Conservation (phyloP, 148 eudicot species). For the Rhododendron molle region DNA sequence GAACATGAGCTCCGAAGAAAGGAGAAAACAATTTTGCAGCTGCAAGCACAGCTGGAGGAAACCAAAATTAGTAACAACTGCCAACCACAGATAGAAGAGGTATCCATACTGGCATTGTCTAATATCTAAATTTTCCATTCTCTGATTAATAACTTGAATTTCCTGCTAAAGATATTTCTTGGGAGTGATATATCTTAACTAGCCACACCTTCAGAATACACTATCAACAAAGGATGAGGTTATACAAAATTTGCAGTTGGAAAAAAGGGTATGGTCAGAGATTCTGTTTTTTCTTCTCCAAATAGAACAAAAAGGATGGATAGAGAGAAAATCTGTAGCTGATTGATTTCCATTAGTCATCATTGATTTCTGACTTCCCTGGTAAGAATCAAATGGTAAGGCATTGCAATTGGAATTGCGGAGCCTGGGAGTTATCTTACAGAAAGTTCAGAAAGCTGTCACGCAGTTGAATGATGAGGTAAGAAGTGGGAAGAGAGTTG, state of each 20-base stretch:
- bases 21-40: constrained; percentile 36
- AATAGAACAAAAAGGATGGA: background rate
- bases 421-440: constrained; percentile 34
- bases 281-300: background rate
- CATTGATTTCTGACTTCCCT: background rate
- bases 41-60: constrained; percentile 44
- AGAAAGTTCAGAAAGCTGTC: constrained; percentile 45
- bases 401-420: constrained; percentile 42
- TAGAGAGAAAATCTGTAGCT: background rate
- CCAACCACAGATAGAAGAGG: constrained; percentile 34
- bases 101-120: constrained; percentile 32
- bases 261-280: constrained; percentile 43
- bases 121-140: background rate
- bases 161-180: background rate
- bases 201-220: constrained; percentile 44
- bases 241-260: constrained; percentile 39
- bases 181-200: constrained; percentile 28
- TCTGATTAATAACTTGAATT: background rate
- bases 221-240: constrained; percentile 43
- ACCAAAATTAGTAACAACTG: constrained; percentile 27
- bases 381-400: constrained; percentile 22
- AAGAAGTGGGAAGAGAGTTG: background rate
- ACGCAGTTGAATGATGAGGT: constrained; percentile 48
- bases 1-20: constrained; percentile 41
- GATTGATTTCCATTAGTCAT: background rate